Conservation (phyloP, 441 rosid species). For the Pelargonium cotyledonis region DNA sequence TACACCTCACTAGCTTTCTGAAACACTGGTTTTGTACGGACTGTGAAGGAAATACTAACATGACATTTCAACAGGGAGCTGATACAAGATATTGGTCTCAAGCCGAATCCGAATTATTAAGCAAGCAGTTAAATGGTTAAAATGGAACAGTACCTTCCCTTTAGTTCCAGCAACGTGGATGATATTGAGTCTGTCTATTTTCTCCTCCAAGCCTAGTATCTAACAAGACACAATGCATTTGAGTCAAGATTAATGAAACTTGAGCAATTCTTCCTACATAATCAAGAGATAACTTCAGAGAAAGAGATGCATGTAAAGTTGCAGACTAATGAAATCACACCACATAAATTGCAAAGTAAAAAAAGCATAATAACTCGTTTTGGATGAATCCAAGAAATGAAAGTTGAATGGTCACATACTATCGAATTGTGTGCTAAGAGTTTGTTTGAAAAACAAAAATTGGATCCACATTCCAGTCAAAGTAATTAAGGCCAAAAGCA, state of each 20-base stretch:
- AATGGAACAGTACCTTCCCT: slow-evolving; percentile 56
- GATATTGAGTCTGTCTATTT: slow-evolving; percentile 38
- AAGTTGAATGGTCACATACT: background rate
- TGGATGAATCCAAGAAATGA: background rate
- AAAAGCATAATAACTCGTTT: background rate
- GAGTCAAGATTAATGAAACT: background rate
- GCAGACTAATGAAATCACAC: slow-evolving; percentile 1
- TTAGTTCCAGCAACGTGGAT: slow-evolving; percentile 93
- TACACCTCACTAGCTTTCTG: too few relatives aligned
- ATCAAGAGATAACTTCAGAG: background rate
- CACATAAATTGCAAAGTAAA: background rate
- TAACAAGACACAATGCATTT: slow-evolving; percentile 15
- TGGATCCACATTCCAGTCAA: too few relatives aligned
- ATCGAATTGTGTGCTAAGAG: background rate
- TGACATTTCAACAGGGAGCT: too few relatives aligned
- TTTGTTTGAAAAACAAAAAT: background rate
- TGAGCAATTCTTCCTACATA: background rate
- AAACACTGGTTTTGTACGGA: too few relatives aligned
- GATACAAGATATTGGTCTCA: too few relatives aligned
- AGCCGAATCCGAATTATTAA: too few relatives aligned
- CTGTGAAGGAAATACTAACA: too few relatives aligned
- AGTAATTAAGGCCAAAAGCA: background rate
- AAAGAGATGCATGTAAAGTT: slow-evolving; percentile 12
- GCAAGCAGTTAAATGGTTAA: background rate
- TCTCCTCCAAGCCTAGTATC: slow-evolving; percentile 50